These are phyloP conservation scores for Cryptococcus hybrid DNA, from an alignment of 1,284 basidiomycete genomes.

Conservation along the genomic window DNA sequence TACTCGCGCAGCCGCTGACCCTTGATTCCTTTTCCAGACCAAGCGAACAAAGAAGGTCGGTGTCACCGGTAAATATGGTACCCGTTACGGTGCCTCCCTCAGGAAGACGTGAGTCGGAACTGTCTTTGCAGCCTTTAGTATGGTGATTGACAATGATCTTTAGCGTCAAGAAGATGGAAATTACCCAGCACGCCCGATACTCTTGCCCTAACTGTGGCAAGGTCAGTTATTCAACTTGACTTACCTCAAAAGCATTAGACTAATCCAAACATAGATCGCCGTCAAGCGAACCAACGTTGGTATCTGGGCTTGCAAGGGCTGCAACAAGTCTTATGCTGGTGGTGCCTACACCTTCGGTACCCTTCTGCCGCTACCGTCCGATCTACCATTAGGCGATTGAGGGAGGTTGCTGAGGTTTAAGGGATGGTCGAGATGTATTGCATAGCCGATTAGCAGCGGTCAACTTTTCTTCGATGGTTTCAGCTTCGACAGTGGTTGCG, in stretches of 20 bases:
- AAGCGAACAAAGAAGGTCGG: slow-evolving; percentile 99
- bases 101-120: slow-evolving; percentile 65
- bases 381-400: slow-evolving; percentile 83
- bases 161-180: slow-evolving; percentile 87
- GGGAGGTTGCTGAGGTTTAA: slow-evolving; percentile 73
- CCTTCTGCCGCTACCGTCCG: slow-evolving; percentile 97
- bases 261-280: slow-evolving; percentile 74
- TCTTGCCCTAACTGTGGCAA: slow-evolving; percentile 98
- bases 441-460: slow-evolving; percentile 5
- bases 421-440: slow-evolving; percentile 17
- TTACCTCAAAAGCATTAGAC: too few relatives aligned
- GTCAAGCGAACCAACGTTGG: slow-evolving; percentile 96
- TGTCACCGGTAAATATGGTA: slow-evolving; percentile 99
- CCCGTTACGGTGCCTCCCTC: slow-evolving; percentile 99
- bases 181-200: slow-evolving; percentile 93
- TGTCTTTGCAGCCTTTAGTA: slow-evolving; percentile 58
- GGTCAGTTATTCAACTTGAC: too few relatives aligned
- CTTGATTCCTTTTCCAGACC: slow-evolving; percentile 64
- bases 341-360: slow-evolving; percentile 98
- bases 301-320: slow-evolving; percentile 95
- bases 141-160: slow-evolving; percentile 2
- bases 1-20: too few relatives aligned
- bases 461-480: too few relatives aligned
- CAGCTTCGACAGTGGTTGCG: not conserved
- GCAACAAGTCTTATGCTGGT: slow-evolving; percentile 95